Percentiles rank a stretch among this genome's conserved stretches.
These are phyloP conservation scores for Gryganskiella cystojenkinii DNA, from an alignment of 192 early-diverging fungal species.

Conservation along the genomic window DNA sequence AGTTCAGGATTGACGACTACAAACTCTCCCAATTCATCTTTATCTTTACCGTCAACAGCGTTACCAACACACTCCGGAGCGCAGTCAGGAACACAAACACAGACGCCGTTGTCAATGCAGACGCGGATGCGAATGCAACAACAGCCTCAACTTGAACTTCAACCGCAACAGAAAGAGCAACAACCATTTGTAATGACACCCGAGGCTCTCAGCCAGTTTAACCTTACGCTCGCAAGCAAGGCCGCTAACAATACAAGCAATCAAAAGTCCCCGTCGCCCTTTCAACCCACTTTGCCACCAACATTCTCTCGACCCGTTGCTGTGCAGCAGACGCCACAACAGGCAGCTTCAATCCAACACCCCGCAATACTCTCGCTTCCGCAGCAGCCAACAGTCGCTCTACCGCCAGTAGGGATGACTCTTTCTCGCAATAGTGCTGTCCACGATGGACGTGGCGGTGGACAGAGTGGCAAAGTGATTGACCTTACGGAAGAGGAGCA, in stretches of 20 bases:
- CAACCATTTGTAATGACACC: neutral
- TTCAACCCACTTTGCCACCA: no score
- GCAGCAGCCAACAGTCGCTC: neutral
- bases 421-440: neutral
- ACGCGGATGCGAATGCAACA: no score
- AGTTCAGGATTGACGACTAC: constrained; percentile 7
- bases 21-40: constrained; percentile 31
- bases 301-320: no score
- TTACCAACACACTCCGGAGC: neutral
- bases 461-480: constrained; percentile 5
- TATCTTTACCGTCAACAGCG: no score
- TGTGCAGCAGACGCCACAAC: no score
- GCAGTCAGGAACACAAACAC: neutral
- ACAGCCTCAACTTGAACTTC: neutral
- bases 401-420: neutral
- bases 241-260: neutral
- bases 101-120: neutral
- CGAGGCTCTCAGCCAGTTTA: constrained; percentile 1
- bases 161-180: neutral
- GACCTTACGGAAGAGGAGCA: constrained; percentile 47
- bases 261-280: no score
- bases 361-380: neutral
- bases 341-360: no score
- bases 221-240: neutral
- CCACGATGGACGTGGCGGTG: neutral